Evolutionary conservation across 192 early-diverging fungal genomes (phyloP).

Genomic region (Coemansia sp.): DNA sequence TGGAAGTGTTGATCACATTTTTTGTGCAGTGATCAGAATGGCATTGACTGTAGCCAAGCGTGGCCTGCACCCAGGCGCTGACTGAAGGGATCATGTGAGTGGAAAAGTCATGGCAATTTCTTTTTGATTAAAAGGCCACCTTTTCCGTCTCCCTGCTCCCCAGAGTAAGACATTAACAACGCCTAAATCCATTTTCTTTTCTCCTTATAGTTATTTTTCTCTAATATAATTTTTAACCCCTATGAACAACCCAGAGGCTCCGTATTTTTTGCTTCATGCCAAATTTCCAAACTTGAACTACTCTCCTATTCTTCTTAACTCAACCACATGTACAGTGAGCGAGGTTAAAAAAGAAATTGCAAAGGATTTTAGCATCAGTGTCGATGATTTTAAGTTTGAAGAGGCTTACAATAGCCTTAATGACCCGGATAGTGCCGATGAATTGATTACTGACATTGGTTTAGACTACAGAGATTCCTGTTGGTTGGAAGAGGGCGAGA

Average conservation of each 20-base stretch:
- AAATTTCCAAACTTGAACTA: not conserved
- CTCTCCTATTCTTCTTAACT: not conserved
- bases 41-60: not conserved
- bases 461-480: not conserved
- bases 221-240: not conserved
- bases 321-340: not conserved
- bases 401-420: too few species aligned
- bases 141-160: too few species aligned
- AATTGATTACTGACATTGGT: not conserved
- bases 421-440: too few species aligned
- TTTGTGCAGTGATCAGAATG: not conserved
- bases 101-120: not conserved
- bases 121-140: too few species aligned
- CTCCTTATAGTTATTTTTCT: not conserved
- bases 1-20: too few species aligned
- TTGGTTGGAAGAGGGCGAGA: not conserved
- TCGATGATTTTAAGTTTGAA: not conserved
- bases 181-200: not conserved
- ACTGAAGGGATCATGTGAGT: not conserved
- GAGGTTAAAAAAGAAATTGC: not conserved
- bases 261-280: not conserved
- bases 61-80: not conserved
- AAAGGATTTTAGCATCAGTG: not conserved
- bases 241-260: not conserved
- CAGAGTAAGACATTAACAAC: too few species aligned